Conservation (phyloP, 75 land plant species). For the Selaginella tamariscina region DNA sequence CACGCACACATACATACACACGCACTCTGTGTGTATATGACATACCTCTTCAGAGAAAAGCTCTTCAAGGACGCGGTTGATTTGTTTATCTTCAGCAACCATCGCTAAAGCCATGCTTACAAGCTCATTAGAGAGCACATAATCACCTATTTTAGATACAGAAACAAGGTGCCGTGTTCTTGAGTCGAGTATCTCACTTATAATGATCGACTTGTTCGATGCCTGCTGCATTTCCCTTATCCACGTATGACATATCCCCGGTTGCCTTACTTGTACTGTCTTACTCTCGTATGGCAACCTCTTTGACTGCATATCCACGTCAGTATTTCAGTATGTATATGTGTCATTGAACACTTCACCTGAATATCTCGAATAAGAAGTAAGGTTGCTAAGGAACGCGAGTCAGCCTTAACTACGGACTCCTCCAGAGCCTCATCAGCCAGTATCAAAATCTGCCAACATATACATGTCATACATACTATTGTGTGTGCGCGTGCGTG, state of each 20-base stretch:
- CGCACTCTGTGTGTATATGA: too few species aligned
- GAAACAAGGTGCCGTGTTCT: constrained; percentile 59
- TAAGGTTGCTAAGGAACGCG: constrained; percentile 60
- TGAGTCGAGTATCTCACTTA: constrained; percentile 64
- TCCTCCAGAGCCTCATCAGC: constrained; percentile 71
- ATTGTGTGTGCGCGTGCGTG: neutral
- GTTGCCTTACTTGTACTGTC: constrained; percentile 28
- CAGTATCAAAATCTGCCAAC: constrained; percentile 56
- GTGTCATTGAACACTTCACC: constrained; percentile 28
- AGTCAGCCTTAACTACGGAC: constrained; percentile 57
- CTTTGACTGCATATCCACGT: constrained; percentile 40
- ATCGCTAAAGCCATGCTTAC: constrained; percentile 81
- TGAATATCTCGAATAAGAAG: constrained; percentile 74
- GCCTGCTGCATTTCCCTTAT: constrained; percentile 76
- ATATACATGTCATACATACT: neutral
- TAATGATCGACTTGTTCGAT: constrained; percentile 63
- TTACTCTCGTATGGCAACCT: constrained; percentile 46
- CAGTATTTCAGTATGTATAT: neutral
- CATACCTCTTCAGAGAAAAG: constrained; percentile 70
- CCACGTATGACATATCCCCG: constrained; percentile 54
- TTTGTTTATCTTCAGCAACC: constrained; percentile 84
- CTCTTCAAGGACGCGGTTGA: constrained; percentile 65
- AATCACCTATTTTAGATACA: constrained; percentile 66
- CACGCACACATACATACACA: too few species aligned
- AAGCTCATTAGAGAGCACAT: constrained; percentile 71